Conservation (phyloP, 2,329 filamentous ascomycete genomes). For the Paraphaeosphaeria sporulosa region DNA sequence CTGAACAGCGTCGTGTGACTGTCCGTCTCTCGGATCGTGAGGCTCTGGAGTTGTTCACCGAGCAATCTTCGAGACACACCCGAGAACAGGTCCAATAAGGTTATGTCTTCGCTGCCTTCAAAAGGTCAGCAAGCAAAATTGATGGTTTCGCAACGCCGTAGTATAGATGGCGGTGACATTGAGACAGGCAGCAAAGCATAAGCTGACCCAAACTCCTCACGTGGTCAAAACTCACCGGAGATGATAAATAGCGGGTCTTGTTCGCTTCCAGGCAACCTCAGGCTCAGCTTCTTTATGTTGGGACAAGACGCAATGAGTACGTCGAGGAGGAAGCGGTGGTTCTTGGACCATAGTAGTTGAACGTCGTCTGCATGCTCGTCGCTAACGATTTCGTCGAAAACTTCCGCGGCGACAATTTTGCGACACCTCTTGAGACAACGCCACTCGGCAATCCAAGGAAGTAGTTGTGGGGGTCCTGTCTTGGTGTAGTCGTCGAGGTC, state of each 20-base stretch:
- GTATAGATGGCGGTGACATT: too few species aligned
- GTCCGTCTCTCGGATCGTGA: slow-evolving; percentile 20
- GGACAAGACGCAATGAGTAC: slow-evolving; percentile 20
- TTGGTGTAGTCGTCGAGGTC: slow-evolving; percentile 23
- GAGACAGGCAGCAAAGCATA: too few species aligned
- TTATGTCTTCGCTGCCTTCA: slow-evolving; percentile 12
- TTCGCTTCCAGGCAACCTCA: slow-evolving; percentile 19
- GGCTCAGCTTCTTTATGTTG: slow-evolving; percentile 21
- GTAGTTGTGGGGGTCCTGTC: slow-evolving; percentile 1
- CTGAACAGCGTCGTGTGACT: slow-evolving; percentile 21
- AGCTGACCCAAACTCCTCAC: neutral
- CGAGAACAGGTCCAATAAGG: slow-evolving; percentile 16
- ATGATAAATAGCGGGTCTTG: neutral
- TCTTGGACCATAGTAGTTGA: slow-evolving; percentile 8
- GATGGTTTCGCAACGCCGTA: neutral
- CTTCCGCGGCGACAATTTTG: slow-evolving; percentile 4
- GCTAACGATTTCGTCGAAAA: neutral
- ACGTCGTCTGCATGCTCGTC: neutral
- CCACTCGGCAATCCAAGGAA: slow-evolving; percentile 8
- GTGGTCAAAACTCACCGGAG: neutral
- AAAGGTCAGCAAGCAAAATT: slow-evolving; percentile 1
- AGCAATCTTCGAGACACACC: slow-evolving; percentile 16
- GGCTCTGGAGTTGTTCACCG: slow-evolving; percentile 17
- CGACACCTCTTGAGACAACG: slow-evolving; percentile 9
- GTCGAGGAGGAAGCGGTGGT: slow-evolving; percentile 21